Evolutionary conservation across 257 asterid genomes (phyloP), one percentile per base, ranked within the genome.

Genomic region (Lithospermum erythrorhizon): DNA sequence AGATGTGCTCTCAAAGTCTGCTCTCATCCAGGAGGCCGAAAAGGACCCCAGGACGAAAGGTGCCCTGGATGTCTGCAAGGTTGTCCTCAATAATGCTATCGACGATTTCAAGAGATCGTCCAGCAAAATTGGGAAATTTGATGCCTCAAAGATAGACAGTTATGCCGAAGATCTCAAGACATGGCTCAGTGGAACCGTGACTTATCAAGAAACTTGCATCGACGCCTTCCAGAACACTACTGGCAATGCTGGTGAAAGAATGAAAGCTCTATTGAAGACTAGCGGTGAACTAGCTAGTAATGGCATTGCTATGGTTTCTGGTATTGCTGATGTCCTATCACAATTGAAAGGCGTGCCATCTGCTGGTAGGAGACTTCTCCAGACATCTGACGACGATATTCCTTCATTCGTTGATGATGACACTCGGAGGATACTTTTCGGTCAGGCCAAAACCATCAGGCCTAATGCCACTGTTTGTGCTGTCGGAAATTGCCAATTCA

Each of bases 141-240:
- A 78, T 2, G 0, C 11, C 8, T 66, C 0, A 25, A 13, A 67
- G 68, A 9, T 69, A 13, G 29, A 52, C 0, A 76, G 61, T 0
- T 79, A 76, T 52, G 67, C 61, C 10, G 77, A 72, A 20, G 90
- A 80, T 21, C 70, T 86, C 17, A 75, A 65, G 32, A 76, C 82
- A 0, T 83, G 94, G 86, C 77, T 89, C 3, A 83, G 93, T 19
- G 95, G 82, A 24, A 76, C 83, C n/a, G 62, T 80, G 9, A 79
- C 88, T 0, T 67, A 75, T 45, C 90, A 89, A 64, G 83, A 87
- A 54, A 87, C 95, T 0, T 89, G 97, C 69, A 54, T 79, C 16
- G 95, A 86, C 55, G 95, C 84, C 29, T 86, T 84, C 25, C 78
- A 86, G 58, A 82, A 83, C 54, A 81, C 87, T 21, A 85, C 76